These are phyloP conservation scores for Aspergillus sp. DNA, from an alignment of 2,329 filamentous ascomycete species.

Conservation along the genomic window DNA sequence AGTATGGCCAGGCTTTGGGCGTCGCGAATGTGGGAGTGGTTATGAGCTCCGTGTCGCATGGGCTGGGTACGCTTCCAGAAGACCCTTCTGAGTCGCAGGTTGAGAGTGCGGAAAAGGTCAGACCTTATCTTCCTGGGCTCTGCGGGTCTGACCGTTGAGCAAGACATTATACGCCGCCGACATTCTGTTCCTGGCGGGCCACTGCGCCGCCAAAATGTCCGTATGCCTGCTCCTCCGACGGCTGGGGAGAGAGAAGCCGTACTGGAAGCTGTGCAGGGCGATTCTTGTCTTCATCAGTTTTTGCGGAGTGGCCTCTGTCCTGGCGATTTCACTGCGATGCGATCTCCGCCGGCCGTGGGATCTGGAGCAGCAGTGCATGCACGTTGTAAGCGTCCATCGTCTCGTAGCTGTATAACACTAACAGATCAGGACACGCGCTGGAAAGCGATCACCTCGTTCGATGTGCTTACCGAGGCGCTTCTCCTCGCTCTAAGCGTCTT, in stretches of 20 bases:
- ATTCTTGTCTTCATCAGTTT: constrained; percentile 8
- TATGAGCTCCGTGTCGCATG: constrained; percentile 14
- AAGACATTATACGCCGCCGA: constrained; percentile 9
- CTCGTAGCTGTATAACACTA: no score
- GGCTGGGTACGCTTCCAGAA: constrained; percentile 11
- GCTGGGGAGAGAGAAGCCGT: constrained; percentile 11
- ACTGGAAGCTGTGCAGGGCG: constrained; percentile 9
- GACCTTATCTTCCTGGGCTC: no score
- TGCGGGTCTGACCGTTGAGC: no score
- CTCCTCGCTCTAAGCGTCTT: constrained; percentile 12
- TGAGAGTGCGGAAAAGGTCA: constrained; percentile 7
- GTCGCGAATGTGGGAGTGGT: constrained; percentile 14
- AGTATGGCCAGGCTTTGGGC: constrained; percentile 8
- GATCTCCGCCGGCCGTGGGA: background rate
- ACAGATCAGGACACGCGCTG: constrained; percentile 15
- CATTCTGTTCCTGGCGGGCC: constrained; percentile 18
- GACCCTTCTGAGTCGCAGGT: background rate
- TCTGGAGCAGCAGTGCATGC: background rate
- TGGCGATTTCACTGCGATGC: constrained; percentile 4
- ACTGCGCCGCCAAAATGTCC: constrained; percentile 19
- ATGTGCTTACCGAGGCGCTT: constrained; percentile 21
- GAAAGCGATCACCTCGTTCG: constrained; percentile 31
- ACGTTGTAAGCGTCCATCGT: background rate
- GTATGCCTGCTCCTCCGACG: constrained; percentile 19
- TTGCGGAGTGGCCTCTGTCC: constrained; percentile 14